A percentile compares a stretch with the other conserved stretches of the same genome.
Evolutionary conservation across 176 grass and related monocot species (phyloP).

Genomic region (Ampelocalamus luodianensis): DNA sequence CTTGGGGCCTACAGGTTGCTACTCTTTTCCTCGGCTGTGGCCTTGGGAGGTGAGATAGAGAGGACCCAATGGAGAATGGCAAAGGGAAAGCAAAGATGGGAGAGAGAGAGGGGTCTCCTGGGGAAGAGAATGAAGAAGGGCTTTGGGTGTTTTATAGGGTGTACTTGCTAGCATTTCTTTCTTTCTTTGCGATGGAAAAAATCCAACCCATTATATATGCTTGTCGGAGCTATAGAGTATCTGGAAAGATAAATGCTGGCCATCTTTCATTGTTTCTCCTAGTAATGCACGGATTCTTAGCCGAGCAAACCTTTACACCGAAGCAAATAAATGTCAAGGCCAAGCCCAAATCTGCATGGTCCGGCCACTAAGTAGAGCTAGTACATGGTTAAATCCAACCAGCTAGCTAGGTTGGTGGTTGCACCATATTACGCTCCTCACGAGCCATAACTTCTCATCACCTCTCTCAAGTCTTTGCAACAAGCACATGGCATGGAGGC

Average conservation of each 20-base stretch:
- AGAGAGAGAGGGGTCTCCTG: background rate
- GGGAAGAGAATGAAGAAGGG: background rate
- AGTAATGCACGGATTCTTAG: background rate
- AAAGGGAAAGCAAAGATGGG: background rate
- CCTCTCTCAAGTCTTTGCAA: background rate
- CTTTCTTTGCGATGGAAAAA: background rate
- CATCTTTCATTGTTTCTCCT: background rate
- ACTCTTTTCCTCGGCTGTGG: constrained; percentile 1
- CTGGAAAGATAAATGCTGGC: background rate
- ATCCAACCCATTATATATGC: background rate
- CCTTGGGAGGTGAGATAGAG: constrained; percentile 26
- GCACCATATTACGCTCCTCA: constrained; percentile 20
- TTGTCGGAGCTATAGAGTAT: background rate
- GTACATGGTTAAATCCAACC: background rate
- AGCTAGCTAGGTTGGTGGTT: background rate
- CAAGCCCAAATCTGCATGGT: background rate
- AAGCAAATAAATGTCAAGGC: background rate
- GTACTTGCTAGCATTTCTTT: constrained; percentile 10
- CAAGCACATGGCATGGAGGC: background rate
- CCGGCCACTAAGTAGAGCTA: background rate
- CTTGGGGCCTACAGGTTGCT: constrained; percentile 19
- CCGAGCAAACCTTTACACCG: background rate
- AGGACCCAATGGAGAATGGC: constrained; percentile 26
- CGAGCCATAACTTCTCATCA: constrained; percentile 8
- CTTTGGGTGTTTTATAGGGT: constrained; percentile 54